These are phyloP conservation scores for Mycena latifolia DNA, from an alignment of 768 basidiomycete genomes.

Conservation along the genomic window DNA sequence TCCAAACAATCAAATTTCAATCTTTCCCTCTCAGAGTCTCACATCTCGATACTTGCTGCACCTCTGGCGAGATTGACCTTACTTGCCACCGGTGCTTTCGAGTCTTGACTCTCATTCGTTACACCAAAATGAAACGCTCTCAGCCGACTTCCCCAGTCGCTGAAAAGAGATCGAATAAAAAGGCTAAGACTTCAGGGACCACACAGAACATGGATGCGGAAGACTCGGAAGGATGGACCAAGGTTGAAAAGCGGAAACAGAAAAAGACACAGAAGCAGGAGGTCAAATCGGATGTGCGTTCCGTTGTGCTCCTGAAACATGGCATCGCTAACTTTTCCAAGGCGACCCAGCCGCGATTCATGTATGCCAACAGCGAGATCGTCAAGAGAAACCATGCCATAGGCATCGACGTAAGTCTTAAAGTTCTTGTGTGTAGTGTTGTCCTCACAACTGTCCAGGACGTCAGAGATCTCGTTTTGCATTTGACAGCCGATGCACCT, in stretches of 20 bases:
- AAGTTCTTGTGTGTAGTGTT: background rate
- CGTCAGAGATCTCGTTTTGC: slow-evolving; percentile 86
- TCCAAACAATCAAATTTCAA: no score
- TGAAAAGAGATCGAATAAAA: slow-evolving; percentile 49
- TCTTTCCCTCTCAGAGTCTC: no score
- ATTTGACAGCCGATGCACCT: slow-evolving; percentile 85
- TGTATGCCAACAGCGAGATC: slow-evolving; percentile 87
- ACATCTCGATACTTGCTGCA: no score
- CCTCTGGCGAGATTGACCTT: no score
- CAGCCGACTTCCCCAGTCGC: slow-evolving; percentile 39
- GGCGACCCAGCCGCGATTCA: slow-evolving; percentile 77
- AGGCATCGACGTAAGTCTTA: slow-evolving; percentile 79
- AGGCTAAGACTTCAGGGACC: slow-evolving; percentile 47
- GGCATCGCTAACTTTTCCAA: slow-evolving; percentile 36
- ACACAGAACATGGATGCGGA: slow-evolving; percentile 34
- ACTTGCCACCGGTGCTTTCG: no score
- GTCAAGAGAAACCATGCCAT: slow-evolving; percentile 78
- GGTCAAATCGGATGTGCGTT: slow-evolving; percentile 70
- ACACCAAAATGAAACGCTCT: slow-evolving; percentile 47
- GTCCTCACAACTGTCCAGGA: slow-evolving; percentile 64
- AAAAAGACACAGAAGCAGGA: slow-evolving; percentile 76
- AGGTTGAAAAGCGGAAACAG: slow-evolving; percentile 77
- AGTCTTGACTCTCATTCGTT: no score
- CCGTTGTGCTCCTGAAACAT: slow-evolving; percentile 1
- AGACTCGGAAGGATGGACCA: slow-evolving; percentile 66